Base-by-base conservation (phyloP, 2,329 filamentous ascomycete genomes). In the Xylariaceae sp. region DNA sequence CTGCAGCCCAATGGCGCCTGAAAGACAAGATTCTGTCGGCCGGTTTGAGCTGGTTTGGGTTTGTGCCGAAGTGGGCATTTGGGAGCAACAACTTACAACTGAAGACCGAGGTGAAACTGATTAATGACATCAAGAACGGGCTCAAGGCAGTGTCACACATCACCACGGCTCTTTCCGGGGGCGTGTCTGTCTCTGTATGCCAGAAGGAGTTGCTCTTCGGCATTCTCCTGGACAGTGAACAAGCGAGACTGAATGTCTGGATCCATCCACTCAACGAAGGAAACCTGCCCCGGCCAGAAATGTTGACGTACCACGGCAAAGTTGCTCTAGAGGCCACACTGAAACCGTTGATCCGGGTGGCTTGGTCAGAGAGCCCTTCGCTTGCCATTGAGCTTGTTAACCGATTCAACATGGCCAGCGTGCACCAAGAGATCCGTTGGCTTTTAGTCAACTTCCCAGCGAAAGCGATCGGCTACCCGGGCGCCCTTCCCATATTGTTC, bases 51-150 rank as follows among this genome's bases (percentile, higher is more conserved):
- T 98, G 94, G 94, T 99, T 98, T 63, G 78, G 73, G 27, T 77
- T 81, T 50, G 70, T 86, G 5, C 87, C 89, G 11, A 78, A 81
- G 50, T 98, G 92, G 90, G 94, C 92, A 0, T 97, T 92, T 62
- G 92, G 92, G 40, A 92, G 90, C 53, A 98, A 96, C 58, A 77
- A 86, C 34, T 67, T 98, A 12, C 92, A 98, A 59, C 71, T 97
- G 36, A 97, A 94, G 67, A 90, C 94, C 0, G 92, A 99, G 63
- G 78, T 88, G 23, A 83, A 84, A 50, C 69, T 95, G 13, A 74
- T 97, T 27, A 73, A 74, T 5, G 88, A 96, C 57, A 81, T 96
- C 24, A 69, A 82, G 34, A 60, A 65, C 9, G 76, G 81, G 11
- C 65, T 98, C 45, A 78, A 80, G 46, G 71, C 67, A 3, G 74